These are phyloP conservation scores for Russula compacta DNA, from an alignment of 768 basidiomycete species.

Conservation along the genomic window DNA sequence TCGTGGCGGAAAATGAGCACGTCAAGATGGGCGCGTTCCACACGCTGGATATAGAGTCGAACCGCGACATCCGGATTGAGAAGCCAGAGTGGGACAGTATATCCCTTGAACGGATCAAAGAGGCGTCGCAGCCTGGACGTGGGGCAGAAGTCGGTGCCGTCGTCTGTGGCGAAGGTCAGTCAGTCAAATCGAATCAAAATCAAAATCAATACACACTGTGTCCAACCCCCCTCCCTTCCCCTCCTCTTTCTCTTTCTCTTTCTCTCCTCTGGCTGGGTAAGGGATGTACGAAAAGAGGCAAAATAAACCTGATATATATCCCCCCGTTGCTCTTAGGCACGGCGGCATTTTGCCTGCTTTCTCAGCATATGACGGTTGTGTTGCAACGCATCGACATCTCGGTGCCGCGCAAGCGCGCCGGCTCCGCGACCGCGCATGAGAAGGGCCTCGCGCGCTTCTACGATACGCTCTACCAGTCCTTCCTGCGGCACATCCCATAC, in stretches of 20 bases:
- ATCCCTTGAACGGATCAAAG: constrained; percentile 70
- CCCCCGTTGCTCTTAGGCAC: constrained; percentile 37
- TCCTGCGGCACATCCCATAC: constrained; percentile 87
- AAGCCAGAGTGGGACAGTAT: constrained; percentile 95
- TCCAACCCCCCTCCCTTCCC: neutral
- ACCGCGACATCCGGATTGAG: constrained; percentile 84
- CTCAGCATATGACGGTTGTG: constrained; percentile 94
- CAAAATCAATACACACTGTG: too few species aligned
- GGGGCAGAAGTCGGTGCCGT: constrained; percentile 96
- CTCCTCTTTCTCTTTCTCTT: too few species aligned
- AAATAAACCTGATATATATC: neutral
- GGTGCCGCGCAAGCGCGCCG: constrained; percentile 84
- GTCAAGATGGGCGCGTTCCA: constrained; percentile 92
- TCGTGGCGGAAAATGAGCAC: constrained; percentile 77
- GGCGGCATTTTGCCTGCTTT: constrained; percentile 89
- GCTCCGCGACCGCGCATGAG: constrained; percentile 79
- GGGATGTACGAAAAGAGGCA: neutral
- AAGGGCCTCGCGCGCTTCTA: constrained; percentile 85
- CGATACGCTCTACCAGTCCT: constrained; percentile 73
- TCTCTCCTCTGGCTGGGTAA: too few species aligned
- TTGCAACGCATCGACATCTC: constrained; percentile 81
- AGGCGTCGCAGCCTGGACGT: constrained; percentile 84
- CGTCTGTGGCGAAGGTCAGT: constrained; percentile 81
- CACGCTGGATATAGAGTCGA: constrained; percentile 87
- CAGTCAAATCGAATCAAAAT: too few species aligned